phyloP scores from a whole-genome alignment of 345 rosid species.

The Populus deltoides region DNA sequence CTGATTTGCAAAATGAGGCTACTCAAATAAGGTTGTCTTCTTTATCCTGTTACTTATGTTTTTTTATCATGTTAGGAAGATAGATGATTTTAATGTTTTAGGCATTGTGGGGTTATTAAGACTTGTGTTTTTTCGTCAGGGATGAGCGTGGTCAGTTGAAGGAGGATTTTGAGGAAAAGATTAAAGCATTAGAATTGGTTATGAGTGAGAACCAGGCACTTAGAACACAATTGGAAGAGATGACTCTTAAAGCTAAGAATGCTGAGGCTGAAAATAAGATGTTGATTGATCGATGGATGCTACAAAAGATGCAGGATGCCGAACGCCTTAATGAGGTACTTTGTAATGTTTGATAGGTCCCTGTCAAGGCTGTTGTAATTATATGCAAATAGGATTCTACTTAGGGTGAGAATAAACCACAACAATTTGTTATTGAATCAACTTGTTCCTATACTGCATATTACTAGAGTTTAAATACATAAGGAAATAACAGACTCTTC shows the following conservation, averaged over 20 bases:
- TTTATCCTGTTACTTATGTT: neutral
- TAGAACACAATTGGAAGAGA: slow-evolving; percentile 56
- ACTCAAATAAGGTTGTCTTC: slow-evolving; percentile 49
- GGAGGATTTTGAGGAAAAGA: slow-evolving; percentile 63
- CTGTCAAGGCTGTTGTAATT: too few species aligned
- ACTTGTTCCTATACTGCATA: too few species aligned
- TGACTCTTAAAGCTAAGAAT: slow-evolving; percentile 57
- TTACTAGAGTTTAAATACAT: too few species aligned
- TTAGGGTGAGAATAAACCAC: too few species aligned
- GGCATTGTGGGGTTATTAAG: neutral
- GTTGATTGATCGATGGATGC: slow-evolving; percentile 93
- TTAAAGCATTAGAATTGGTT: slow-evolving; percentile 57
- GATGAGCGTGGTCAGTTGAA: slow-evolving; percentile 57
- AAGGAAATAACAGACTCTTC: too few species aligned
- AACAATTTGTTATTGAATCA: too few species aligned
- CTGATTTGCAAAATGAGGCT: slow-evolving; percentile 51
- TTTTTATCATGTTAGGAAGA: neutral
- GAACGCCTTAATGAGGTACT: slow-evolving; percentile 97
- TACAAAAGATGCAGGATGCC: slow-evolving; percentile 96
- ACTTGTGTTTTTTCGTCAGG: slow-evolving; percentile 37
- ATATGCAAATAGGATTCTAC: too few species aligned
- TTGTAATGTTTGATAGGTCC: neutral
- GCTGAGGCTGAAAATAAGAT: slow-evolving; percentile 89
- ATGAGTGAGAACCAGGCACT: slow-evolving; percentile 59
- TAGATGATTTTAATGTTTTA: slow-evolving; percentile 5